Percentiles rank a stretch among this genome's conserved stretches.
These are phyloP conservation scores for Capsella bursapastoris DNA, from an alignment of 345 rosid genomes.

Conservation along the genomic window DNA sequence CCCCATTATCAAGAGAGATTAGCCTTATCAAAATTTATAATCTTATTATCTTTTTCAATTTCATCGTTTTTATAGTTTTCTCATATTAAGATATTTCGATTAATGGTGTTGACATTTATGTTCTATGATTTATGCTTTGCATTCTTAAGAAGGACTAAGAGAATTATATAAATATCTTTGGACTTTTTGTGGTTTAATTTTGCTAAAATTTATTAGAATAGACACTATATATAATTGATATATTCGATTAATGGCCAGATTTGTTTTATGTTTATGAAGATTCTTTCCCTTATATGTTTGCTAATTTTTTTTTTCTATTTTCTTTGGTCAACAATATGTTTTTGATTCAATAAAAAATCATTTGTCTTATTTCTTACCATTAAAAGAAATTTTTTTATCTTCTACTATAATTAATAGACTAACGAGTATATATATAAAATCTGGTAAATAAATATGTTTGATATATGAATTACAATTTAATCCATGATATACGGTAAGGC, in stretches of 20 bases:
- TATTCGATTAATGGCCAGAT: not conserved
- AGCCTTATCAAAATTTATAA: not conserved
- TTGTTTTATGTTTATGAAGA: not conserved
- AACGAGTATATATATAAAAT: not conserved
- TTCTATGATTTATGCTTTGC: constrained; percentile 4
- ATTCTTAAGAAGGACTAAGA: not conserved
- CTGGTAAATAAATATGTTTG: too few species aligned
- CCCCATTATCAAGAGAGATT: not conserved
- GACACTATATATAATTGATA: not conserved
- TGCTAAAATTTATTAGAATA: not conserved
- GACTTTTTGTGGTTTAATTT: not conserved
- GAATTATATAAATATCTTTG: not conserved
- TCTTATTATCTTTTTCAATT: not conserved
- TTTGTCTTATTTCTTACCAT: not conserved
- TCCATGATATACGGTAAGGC: too few species aligned
- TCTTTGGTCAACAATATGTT: not conserved
- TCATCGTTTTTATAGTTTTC: not conserved
- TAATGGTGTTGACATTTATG: not conserved
- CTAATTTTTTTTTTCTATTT: not conserved
- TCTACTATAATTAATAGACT: not conserved
- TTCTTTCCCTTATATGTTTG: not conserved
- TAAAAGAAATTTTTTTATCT: not conserved
- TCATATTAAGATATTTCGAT: constrained; percentile 11
- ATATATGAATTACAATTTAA: too few species aligned
- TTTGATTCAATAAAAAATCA: not conserved